phyloP scores from a whole-genome alignment of 345 rosid species.

The Eucalyptus cloeziana region DNA sequence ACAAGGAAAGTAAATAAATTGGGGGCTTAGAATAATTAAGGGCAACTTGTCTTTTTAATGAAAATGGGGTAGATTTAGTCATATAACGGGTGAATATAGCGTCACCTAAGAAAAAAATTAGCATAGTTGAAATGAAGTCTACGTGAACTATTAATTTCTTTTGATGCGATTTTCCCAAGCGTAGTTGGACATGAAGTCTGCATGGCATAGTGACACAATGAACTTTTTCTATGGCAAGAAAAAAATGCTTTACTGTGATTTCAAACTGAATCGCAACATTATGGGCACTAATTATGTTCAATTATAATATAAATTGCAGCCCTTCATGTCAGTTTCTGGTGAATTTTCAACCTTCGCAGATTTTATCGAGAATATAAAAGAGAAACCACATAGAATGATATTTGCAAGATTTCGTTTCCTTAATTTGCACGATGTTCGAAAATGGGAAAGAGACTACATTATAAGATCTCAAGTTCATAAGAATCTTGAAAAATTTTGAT shows the following conservation, averaged over 20 bases:
- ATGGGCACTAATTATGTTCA: background rate
- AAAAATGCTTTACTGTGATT: background rate
- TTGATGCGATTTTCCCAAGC: no score
- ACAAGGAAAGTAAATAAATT: no score
- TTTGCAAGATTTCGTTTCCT: background rate
- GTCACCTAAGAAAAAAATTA: no score
- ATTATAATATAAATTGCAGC: background rate
- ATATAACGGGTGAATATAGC: no score
- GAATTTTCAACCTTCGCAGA: background rate
- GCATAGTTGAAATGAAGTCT: no score
- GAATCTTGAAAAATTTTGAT: background rate
- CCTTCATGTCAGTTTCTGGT: background rate
- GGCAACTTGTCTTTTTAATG: no score
- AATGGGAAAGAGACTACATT: background rate
- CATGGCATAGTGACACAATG: no score
- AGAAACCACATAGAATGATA: background rate
- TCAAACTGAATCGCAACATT: background rate
- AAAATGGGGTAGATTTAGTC: no score
- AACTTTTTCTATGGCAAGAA: background rate
- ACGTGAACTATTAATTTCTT: no score
- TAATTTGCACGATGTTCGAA: background rate
- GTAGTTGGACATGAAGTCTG: no score
- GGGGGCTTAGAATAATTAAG: no score
- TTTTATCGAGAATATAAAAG: background rate
- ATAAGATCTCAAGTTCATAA: background rate